Base-by-base conservation (phyloP, 2,329 filamentous ascomycete genomes). In the Epichloe gansuensis region DNA sequence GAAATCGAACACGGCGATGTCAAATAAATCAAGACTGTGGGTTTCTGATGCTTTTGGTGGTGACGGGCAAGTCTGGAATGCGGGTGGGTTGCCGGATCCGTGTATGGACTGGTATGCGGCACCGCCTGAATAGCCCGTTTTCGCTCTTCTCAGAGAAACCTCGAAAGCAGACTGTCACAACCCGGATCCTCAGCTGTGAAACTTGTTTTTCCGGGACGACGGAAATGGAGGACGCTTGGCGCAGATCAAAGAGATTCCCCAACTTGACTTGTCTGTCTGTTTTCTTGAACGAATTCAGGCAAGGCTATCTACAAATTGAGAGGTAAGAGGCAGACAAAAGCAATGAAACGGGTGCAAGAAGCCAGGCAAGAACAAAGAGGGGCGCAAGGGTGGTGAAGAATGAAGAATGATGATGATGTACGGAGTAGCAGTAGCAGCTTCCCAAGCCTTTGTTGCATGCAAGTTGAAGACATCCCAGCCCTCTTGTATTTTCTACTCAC, bases 401-500 rank as follows among this genome's bases (percentile, higher is more conserved):
- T 35, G 13, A 43, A 35, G 12, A 8, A 23, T 31, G 17, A 48
- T 45, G 48, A 28, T 39, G 37, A n/a, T 39, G 12, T 8, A n/a
- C 5, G 13, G 37, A 39, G 37, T 35, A 51, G 21, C 28, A 23
- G 35, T 28, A 46, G 28, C 31, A 21, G 38, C 28, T 31, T 35
- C n/a, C 12, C 17, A 45, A 11, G 34, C 46, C 38, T 47, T 45
- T 48, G 37, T 47, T 44, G 23, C 41, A 50, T 47, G 54, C 49
- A 50, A 41, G 47, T 43, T 44, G 34, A 49, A 55, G 50, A 44
- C 48, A 41, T 52, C 54, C 55, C 54, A 52, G 55, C 54, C 55
- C 51, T 57, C 55, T 57, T 57, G 51, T 57, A 57, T 54, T 50
- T 50, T 34, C 31, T 44, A 41, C 45, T 48, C 45, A 42, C 45